Evolutionary conservation across 768 basidiomycete genomes (phyloP), one percentile per base, ranked within the genome.

Genomic region (Cystofilobasidium bisporidii): DNA sequence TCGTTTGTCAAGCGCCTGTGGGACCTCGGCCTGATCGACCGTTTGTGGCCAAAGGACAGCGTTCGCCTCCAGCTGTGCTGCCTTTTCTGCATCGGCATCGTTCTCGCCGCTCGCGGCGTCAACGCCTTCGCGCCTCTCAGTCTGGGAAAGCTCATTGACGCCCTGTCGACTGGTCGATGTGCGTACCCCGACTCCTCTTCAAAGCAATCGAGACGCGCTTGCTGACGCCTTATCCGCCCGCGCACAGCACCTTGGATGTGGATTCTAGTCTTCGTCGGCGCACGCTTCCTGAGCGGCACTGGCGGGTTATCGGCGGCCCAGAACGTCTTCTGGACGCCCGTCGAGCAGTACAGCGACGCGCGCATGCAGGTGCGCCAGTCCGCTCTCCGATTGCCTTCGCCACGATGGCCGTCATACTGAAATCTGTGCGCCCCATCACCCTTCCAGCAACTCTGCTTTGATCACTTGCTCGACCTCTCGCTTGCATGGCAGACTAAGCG

Each of bases 391-490:
- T n/a, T n/a, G n/a, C n/a, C n/a, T n/a, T n/a, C n/a, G n/a, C n/a
- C n/a, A n/a, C n/a, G n/a, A n/a, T n/a, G n/a, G n/a, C n/a, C n/a
- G n/a, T n/a, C n/a, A n/a, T n/a, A n/a, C n/a, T n/a, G n/a, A n/a
- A n/a, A n/a, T n/a, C n/a, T 45, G 40, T 11, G 71, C 71, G 60
- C 53, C 26, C 24, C 4, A 2, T 55, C 3, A 22, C 30, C 53
- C 22, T 55, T 17, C 8, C 30, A 58, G 28, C 40, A 71, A 86
- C 88, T 92, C 62, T 87, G 90, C 14, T 89, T 88, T 77, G 84
- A 91, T 69, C 92, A 94, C 73, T 78, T 96, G 2, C 81, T 97
- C 14, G 88, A 89, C 69, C 83, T 97, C 5, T 89, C 88, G 1
- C 85, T 92, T 71, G 82, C 86, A 6, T 91, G 87, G 82, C 90